Evolutionary conservation across 2,329 filamentous ascomycete genomes (phyloP).

Genomic region (Periconia sp.): DNA sequence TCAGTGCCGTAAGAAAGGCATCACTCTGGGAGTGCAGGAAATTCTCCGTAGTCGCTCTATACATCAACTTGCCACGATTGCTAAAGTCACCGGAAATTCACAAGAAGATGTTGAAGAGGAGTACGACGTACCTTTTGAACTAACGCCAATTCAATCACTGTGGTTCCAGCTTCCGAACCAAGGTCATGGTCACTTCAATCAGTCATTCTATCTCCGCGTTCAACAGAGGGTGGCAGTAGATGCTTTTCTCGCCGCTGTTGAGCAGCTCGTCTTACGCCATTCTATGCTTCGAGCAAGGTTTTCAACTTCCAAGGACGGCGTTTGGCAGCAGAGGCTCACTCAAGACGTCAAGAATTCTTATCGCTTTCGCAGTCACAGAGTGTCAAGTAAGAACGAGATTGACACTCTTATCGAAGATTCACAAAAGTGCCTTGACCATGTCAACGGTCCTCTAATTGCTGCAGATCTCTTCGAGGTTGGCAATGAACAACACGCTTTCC

Average conservation of each 20-base stretch:
- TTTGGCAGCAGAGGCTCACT: conserved; percentile 38
- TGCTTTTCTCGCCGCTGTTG: conserved; percentile 26
- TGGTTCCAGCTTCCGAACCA: conserved; percentile 36
- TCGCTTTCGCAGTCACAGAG: conserved; percentile 25
- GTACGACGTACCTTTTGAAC: conserved; percentile 30
- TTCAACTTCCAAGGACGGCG: conserved; percentile 18
- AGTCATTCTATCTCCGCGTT: conserved; percentile 36
- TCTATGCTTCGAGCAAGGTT: conserved; percentile 39
- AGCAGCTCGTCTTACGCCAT: conserved; percentile 29
- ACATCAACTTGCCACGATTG: conserved; percentile 26
- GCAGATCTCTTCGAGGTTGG: conserved; percentile 40
- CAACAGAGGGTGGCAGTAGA: conserved; percentile 22
- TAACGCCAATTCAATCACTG: conserved; percentile 36
- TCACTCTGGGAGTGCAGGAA: conserved; percentile 52
- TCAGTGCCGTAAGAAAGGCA: conserved; percentile 49
- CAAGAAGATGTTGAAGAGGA: conserved; percentile 25
- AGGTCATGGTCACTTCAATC: conserved; percentile 38
- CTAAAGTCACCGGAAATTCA: conserved; percentile 20
- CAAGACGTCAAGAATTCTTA: conserved; percentile 31
- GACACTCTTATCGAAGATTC: conserved; percentile 34
- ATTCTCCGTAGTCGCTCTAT: conserved; percentile 53
- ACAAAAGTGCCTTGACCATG: conserved; percentile 29
- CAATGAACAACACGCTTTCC: conserved; percentile 33
- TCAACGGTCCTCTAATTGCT: conserved; percentile 31
- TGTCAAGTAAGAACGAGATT: conserved; percentile 24